A percentile compares a stretch with the other conserved stretches of the same genome.
Conservation (phyloP, 1,139 yeast species). For the Trichomonascaceae sp. region DNA sequence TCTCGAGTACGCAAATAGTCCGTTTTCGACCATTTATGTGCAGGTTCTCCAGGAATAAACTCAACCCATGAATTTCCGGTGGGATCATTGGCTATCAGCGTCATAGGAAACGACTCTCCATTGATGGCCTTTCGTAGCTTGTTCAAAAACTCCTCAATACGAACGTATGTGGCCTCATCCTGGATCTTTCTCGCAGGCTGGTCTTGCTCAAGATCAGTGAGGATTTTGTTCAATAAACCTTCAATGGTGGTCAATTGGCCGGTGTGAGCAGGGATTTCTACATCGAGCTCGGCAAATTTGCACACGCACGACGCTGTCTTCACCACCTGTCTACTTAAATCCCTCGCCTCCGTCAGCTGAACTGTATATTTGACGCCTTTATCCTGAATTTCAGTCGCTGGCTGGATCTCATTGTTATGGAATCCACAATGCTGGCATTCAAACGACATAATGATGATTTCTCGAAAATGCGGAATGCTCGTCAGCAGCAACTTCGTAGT, state of each 20-base stretch:
- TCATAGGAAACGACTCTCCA: constrained; percentile 70
- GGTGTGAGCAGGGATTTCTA: constrained; percentile 91
- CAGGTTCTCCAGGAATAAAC: constrained; percentile 77
- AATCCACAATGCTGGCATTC: constrained; percentile 93
- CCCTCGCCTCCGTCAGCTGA: constrained; percentile 63
- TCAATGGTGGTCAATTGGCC: constrained; percentile 93
- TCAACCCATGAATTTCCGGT: constrained; percentile 98
- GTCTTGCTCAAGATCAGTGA: constrained; percentile 71
- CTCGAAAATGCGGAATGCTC: constrained; percentile 85
- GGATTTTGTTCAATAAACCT: constrained; percentile 78
- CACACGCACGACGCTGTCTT: constrained; percentile 86
- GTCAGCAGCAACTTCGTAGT: constrained; percentile 78
- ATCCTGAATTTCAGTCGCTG: constrained; percentile 76
- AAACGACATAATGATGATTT: constrained; percentile 90
- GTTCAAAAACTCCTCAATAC: constrained; percentile 63
- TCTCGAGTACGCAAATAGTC: constrained; percentile 84
- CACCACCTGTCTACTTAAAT: constrained; percentile 84
- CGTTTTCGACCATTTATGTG: constrained; percentile 84
- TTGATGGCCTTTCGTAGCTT: constrained; percentile 54
- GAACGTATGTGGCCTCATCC: constrained; percentile 70
- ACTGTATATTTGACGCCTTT: constrained; percentile 75
- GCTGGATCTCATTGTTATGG: constrained; percentile 87
- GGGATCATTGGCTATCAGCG: constrained; percentile 84
- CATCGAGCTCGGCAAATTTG: constrained; percentile 74
- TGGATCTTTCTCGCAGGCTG: constrained; percentile 69